phyloP scores from a whole-genome alignment of 1,284 basidiomycete species.

The Trametes hirsuta region DNA sequence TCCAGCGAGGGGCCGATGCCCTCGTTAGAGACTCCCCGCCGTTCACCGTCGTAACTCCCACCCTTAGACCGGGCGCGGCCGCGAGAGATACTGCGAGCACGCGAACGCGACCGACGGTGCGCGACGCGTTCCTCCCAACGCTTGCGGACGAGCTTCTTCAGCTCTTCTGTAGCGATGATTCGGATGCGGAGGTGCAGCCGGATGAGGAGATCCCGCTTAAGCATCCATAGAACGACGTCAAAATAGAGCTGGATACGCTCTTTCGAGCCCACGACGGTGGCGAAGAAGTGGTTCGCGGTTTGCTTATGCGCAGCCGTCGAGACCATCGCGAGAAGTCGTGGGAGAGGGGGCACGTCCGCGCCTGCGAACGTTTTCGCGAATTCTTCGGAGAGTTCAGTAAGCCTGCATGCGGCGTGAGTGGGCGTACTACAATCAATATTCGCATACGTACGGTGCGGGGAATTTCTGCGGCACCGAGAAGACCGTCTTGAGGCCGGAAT shows the following conservation, averaged over 20 bases:
- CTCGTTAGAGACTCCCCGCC: slow-evolving; percentile 25
- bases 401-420: slow-evolving; percentile 39
- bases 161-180: slow-evolving; percentile 74
- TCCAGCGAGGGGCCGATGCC: slow-evolving; percentile 27
- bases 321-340: slow-evolving; percentile 72
- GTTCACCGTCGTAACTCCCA: slow-evolving; percentile 16
- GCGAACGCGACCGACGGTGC: slow-evolving; percentile 37
- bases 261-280: slow-evolving; percentile 70
- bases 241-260: slow-evolving; percentile 75
- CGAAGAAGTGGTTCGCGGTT: slow-evolving; percentile 73
- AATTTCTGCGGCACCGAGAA: slow-evolving; percentile 78
- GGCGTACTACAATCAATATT: background rate
- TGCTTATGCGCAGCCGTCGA: slow-evolving; percentile 67
- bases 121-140: slow-evolving; percentile 43
- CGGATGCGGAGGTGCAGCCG: slow-evolving; percentile 88
- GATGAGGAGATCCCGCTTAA: slow-evolving; percentile 84
- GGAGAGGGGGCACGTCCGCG: slow-evolving; percentile 69
- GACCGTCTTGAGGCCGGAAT: slow-evolving; percentile 80
- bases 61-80: background rate
- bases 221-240: slow-evolving; percentile 90
- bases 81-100: slow-evolving; percentile 21
- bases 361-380: slow-evolving; percentile 74
- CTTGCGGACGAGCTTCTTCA: slow-evolving; percentile 70
- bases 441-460: slow-evolving; percentile 59
- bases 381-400: slow-evolving; percentile 60